Percentiles rank a stretch among this genome's conserved stretches.
phyloP scores from a whole-genome alignment of 2,329 filamentous ascomycete genomes.

The Cryphonectria naterciae region DNA sequence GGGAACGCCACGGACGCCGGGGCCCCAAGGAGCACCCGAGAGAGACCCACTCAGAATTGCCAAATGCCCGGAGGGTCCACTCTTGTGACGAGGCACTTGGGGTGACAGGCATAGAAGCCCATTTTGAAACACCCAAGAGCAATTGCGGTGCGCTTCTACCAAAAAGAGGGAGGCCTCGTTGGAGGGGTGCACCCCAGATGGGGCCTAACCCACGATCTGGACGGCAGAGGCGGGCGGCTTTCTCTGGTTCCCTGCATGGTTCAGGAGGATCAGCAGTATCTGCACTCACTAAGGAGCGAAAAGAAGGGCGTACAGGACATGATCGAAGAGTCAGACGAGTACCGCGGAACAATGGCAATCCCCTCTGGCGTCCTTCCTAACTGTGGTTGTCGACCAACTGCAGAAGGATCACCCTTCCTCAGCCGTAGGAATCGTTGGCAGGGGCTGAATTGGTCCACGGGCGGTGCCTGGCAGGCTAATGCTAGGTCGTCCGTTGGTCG shows the following conservation, averaged over 20 bases:
- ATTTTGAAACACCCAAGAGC: constrained; percentile 24
- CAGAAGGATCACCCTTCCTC: background rate
- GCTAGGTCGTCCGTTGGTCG: background rate
- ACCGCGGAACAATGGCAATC: background rate
- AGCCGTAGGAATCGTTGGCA: background rate
- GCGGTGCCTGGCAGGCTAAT: background rate
- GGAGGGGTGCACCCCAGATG: background rate
- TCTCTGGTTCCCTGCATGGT: constrained; percentile 12
- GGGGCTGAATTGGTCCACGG: no score
- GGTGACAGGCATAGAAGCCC: constrained; percentile 25
- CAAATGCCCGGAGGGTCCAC: constrained; percentile 18
- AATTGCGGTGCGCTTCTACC: constrained; percentile 11
- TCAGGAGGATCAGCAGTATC: constrained; percentile 26
- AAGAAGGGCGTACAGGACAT: background rate
- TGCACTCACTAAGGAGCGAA: constrained; percentile 12
- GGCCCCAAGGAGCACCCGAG: constrained; percentile 5
- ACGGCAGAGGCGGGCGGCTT: background rate
- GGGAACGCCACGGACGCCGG: background rate
- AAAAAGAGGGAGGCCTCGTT: constrained; percentile 10
- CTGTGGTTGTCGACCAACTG: background rate
- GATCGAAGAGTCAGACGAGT: background rate
- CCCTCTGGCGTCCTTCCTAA: background rate
- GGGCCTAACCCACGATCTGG: background rate
- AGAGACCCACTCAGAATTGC: background rate
- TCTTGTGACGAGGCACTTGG: constrained; percentile 16